Evolutionary conservation across 495 filamentous ascomycete species (phyloP).

Genomic region (Glonium stellatum): DNA sequence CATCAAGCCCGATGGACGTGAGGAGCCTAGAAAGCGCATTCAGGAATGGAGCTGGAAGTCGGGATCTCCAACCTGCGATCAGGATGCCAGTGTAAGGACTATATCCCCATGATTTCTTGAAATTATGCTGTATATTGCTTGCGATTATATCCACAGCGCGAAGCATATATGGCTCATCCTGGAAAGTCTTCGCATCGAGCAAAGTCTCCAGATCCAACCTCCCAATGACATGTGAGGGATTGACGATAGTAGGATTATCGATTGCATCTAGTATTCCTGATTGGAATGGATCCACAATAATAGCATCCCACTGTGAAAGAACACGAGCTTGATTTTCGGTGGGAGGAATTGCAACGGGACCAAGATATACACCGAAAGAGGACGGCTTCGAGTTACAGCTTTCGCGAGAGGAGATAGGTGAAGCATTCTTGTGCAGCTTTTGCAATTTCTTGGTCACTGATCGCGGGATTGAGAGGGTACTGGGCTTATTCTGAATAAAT

Average conservation of each 20-base stretch:
- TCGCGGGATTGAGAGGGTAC: slow-evolving; percentile 10
- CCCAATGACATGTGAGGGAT: slow-evolving; percentile 36
- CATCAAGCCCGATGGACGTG: slow-evolving; percentile 37
- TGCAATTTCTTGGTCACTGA: slow-evolving; percentile 19
- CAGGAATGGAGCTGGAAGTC: slow-evolving; percentile 34
- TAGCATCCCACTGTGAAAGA: slow-evolving; percentile 43
- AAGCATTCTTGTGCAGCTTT: slow-evolving; percentile 6
- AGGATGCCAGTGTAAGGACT: slow-evolving; percentile 43
- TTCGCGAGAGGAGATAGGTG: slow-evolving; percentile 3
- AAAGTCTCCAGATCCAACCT: slow-evolving; percentile 40
- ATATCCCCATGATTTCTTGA: slow-evolving; percentile 11
- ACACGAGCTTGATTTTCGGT: slow-evolving; percentile 34
- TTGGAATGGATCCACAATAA: slow-evolving; percentile 45
- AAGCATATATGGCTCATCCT: slow-evolving; percentile 36
- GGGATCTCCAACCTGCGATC: slow-evolving; percentile 45
- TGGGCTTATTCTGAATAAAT: slow-evolving; percentile 3
- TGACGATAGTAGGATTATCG: slow-evolving; percentile 17
- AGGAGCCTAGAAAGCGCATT: slow-evolving; percentile 37
- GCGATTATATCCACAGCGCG: slow-evolving; percentile 32
- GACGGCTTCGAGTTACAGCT: slow-evolving; percentile 32
- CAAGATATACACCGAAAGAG: slow-evolving; percentile 48
- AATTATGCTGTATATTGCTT: slow-evolving; percentile 24
- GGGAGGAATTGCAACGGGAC: slow-evolving; percentile 36
- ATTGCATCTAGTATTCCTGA: slow-evolving; percentile 38
- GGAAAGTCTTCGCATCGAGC: slow-evolving; percentile 22